Percentiles rank a stretch among this genome's conserved stretches.
Conservation (phyloP, 2,329 filamentous ascomycete genomes). For the Mollisiaceae sp. region DNA sequence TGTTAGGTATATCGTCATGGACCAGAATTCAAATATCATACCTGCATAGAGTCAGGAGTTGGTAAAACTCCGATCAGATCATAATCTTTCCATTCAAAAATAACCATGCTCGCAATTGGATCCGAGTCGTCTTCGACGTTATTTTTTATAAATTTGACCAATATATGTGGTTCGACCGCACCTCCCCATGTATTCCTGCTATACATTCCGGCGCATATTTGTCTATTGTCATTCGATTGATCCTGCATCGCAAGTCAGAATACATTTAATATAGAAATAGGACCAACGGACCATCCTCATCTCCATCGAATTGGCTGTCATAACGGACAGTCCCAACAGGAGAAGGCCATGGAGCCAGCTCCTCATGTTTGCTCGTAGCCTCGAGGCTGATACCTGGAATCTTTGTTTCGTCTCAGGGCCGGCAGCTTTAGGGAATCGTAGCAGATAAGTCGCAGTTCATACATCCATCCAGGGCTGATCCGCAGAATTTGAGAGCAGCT, state of each 20-base stretch:
- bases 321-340: constrained; percentile 58
- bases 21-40: constrained; percentile 44
- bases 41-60: constrained; percentile 57
- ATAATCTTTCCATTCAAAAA: constrained; percentile 94
- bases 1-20: constrained; percentile 43
- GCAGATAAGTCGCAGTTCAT: constrained; percentile 19
- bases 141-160: constrained; percentile 75
- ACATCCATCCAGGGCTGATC: constrained; percentile 28
- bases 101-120: constrained; percentile 79
- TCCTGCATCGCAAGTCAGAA: constrained; percentile 56
- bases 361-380: constrained; percentile 55
- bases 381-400: constrained; percentile 30
- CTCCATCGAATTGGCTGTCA: constrained; percentile 62
- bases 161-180: constrained; percentile 85
- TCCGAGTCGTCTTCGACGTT: constrained; percentile 66
- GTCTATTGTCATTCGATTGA: constrained; percentile 74
- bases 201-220: constrained; percentile 93
- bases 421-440: constrained; percentile 7
- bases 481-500: constrained; percentile 13
- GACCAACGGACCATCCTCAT: constrained; percentile 56
- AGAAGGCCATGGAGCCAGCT: constrained; percentile 56
- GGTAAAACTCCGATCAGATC: constrained; percentile 74
- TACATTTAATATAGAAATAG: constrained; percentile 3
- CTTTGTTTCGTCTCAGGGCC: not conserved
- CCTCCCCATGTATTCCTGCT: constrained; percentile 88